Conservation (phyloP, 2,329 filamentous ascomycete genomes). For the Fusarium solani-melongenae region DNA sequence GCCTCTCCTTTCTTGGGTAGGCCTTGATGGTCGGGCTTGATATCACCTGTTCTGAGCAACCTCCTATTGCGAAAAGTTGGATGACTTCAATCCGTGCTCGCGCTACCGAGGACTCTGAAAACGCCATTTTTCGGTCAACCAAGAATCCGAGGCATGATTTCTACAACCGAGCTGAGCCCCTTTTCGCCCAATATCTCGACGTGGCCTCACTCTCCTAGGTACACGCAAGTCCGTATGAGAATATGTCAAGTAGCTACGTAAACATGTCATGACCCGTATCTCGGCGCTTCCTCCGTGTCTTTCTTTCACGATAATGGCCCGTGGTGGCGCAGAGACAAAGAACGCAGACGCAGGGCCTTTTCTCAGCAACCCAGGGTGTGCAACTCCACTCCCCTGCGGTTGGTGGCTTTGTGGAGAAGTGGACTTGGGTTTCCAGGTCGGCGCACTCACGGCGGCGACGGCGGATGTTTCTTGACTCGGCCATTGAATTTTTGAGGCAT, state of each 20-base stretch:
- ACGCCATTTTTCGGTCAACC: constrained; percentile 4
- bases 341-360: neutral
- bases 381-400: constrained; percentile 11
- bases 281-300: constrained; percentile 2
- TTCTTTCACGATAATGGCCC: constrained; percentile 5
- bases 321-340: constrained; percentile 1
- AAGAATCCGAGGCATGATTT: neutral
- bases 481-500: neutral
- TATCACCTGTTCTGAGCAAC: constrained; percentile 16
- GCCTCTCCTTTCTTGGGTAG: constrained; percentile 10
- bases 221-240: neutral
- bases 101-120: neutral
- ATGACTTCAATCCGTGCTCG: constrained; percentile 10
- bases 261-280: neutral
- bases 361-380: neutral
- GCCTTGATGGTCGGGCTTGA: constrained; percentile 11
- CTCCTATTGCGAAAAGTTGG: constrained; percentile 1
- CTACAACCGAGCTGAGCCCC: neutral
- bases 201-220: neutral
- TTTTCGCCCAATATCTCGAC: neutral
- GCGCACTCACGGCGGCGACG: constrained; percentile 17
- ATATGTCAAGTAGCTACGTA: neutral
- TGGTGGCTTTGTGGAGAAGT: neutral
- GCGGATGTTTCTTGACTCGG: constrained; percentile 17
- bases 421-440: neutral